Base-by-base conservation (phyloP, 305 asterid genomes). In the Coffea humblotiana region DNA sequence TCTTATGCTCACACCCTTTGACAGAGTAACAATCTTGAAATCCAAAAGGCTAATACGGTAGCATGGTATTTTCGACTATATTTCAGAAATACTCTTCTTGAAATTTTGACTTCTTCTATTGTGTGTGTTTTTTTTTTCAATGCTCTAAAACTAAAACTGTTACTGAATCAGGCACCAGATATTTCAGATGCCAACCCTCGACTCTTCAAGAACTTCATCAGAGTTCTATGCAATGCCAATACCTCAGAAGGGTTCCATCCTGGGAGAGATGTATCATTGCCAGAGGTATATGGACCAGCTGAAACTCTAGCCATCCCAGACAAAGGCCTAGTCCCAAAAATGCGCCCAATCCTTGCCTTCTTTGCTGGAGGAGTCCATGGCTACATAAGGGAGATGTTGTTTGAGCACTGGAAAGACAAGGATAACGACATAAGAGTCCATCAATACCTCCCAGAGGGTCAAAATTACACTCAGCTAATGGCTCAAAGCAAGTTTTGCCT, bases 401-500 rank as follows among this genome's bases (percentile, higher is more conserved):
- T 91, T 52, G 85, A 91, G 4, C 83, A 87, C 19, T 91, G 94
- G 96, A 87, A 87, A 78, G 80, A 85, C 80, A 88, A 90, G 47
- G 94, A 91, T 56, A 87, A 85, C 0, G 90, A 90, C 9, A 86
- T 91, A 8, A 87, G 80, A 80, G 83, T 91, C 3, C 87, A 90
- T 70, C 83, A 78, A 68, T 87, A 89, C 68, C 91, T 91, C 56
- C 90, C 94, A 2, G 73, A 79, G 68, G 80, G 79, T 4, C 79
- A 84, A 27, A 86, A 90, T 19, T 91, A 91, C 32, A 71, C 86
- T 0, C 87, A 74, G 13, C 82, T 87, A 84, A 80, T 91, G 78
- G 72, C 88, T 13, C 84, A 86, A 81, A 91, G 93, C 89, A 87
- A 81, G 82, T 91, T 79, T 58, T 90, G 96, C 82, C 86, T 91